Conservation (phyloP, 257 asterid genomes). For the Linaria vulgaris region DNA sequence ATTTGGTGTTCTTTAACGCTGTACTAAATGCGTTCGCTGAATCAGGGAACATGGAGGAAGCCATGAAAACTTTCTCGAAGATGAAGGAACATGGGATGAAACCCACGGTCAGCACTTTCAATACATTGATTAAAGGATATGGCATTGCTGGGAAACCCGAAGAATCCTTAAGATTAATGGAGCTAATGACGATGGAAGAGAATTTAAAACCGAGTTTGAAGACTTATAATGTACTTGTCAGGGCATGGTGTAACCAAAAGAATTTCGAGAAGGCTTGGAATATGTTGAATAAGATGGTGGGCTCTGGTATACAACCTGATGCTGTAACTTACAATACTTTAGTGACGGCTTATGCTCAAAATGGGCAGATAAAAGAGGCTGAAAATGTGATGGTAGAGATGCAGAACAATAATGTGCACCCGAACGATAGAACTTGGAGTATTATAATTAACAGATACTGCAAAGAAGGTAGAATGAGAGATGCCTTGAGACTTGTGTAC, state of each 20-base stretch:
- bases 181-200: conserved; percentile 50
- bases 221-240: conserved; percentile 62
- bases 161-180: conserved; percentile 53
- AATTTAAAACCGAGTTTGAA: conserved; percentile 53
- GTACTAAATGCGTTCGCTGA: conserved; percentile 72
- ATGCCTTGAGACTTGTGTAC: conserved; percentile 60
- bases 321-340: conserved; percentile 61
- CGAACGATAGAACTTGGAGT: conserved; percentile 67
- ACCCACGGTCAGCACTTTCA: conserved; percentile 60
- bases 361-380: conserved; percentile 44
- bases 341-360: conserved; percentile 53
- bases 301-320: conserved; percentile 53
- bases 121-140: conserved; percentile 69
- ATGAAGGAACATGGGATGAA: conserved; percentile 63
- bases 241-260: conserved; percentile 62
- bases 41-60: conserved; percentile 74
- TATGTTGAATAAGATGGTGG: conserved; percentile 48
- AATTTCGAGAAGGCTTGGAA: conserved; percentile 54
- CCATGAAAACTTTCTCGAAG: conserved; percentile 48
- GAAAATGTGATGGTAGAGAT: conserved; percentile 58
- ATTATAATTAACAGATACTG: conserved; percentile 62
- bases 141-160: conserved; percentile 70
- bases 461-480: conserved; percentile 57
- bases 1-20: conserved; percentile 61
- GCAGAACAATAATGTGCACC: conserved; percentile 50